Evolutionary conservation across 1,284 basidiomycete genomes (phyloP).

Genomic region (Marasmius oreades): DNA sequence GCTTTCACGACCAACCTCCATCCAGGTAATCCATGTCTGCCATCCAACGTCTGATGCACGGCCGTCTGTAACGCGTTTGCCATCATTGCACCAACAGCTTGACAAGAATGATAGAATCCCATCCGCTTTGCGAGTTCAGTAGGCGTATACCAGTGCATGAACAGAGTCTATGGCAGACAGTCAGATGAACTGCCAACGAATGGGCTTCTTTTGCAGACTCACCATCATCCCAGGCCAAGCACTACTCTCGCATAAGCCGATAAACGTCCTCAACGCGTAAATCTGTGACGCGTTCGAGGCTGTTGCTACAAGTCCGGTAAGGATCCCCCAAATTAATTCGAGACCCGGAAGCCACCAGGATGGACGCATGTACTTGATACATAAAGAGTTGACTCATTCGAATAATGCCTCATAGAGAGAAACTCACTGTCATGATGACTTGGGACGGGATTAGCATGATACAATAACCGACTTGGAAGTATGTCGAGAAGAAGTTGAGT

Average conservation of each 20-base stretch:
- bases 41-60: conserved; percentile 13
- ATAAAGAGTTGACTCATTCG: neutral
- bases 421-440: conserved; percentile 17
- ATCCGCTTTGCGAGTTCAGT: conserved; percentile 16
- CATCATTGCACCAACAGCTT: conserved; percentile 16
- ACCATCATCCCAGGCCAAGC: conserved; percentile 17
- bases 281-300: conserved; percentile 11
- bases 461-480: conserved; percentile 14
- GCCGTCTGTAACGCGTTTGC: conserved; percentile 15
- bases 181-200: neutral
- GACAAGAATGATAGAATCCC: conserved; percentile 17
- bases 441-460: conserved; percentile 17
- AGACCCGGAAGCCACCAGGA: conserved; percentile 14
- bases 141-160: conserved; percentile 16
- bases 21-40: conserved; percentile 10
- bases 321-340: conserved; percentile 13
- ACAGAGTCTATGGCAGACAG: conserved; percentile 6
- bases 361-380: conserved; percentile 12
- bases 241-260: conserved; percentile 15
- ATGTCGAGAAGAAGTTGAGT: conserved; percentile 17
- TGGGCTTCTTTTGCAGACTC: neutral
- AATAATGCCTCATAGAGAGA: neutral
- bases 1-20: conserved; percentile 10
- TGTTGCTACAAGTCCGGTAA: conserved; percentile 14
- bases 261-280: conserved; percentile 12